phyloP scores from a whole-genome alignment of 2,329 filamentous ascomycete species.

The Claviceps citrina region DNA sequence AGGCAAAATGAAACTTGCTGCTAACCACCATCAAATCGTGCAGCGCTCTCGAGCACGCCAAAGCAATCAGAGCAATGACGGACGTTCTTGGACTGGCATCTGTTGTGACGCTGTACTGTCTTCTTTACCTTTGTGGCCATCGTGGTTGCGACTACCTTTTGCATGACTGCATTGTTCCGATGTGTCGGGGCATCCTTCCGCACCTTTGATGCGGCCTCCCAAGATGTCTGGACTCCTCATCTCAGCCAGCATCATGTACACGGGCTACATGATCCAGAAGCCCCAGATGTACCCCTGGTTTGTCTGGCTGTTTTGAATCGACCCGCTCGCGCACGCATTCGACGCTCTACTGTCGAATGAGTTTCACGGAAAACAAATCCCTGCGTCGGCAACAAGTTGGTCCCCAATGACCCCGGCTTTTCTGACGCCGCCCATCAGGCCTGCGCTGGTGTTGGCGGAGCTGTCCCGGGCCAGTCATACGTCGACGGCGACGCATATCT shows the following conservation, averaged over 20 bases:
- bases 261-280: slow-evolving; percentile 47
- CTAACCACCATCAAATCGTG: neutral
- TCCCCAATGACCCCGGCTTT: slow-evolving; percentile 36
- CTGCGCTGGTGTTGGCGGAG: slow-evolving; percentile 45
- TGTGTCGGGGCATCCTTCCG: slow-evolving; percentile 38
- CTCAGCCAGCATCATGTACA: slow-evolving; percentile 42
- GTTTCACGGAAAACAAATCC: slow-evolving; percentile 42
- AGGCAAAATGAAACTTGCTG: no score
- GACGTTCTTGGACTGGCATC: slow-evolving; percentile 44
- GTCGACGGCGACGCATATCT: slow-evolving; percentile 46
- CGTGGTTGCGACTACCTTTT: slow-evolving; percentile 34
- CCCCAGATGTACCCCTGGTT: slow-evolving; percentile 49
- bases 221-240: slow-evolving; percentile 39
- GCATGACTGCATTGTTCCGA: slow-evolving; percentile 44
- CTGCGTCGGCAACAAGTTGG: slow-evolving; percentile 33
- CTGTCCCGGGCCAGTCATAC: slow-evolving; percentile 28
- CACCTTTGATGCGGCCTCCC: slow-evolving; percentile 41
- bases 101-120: slow-evolving; percentile 49
- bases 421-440: slow-evolving; percentile 27
- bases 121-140: slow-evolving; percentile 50
- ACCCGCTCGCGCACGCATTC: slow-evolving; percentile 55
- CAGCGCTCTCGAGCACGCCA: slow-evolving; percentile 42
- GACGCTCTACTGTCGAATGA: slow-evolving; percentile 56
- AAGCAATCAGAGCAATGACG: slow-evolving; percentile 47
- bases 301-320: slow-evolving; percentile 47